phyloP scores from a whole-genome alignment of 2,329 filamentous ascomycete genomes.

The Phaeosphaeriaceae sp. region DNA sequence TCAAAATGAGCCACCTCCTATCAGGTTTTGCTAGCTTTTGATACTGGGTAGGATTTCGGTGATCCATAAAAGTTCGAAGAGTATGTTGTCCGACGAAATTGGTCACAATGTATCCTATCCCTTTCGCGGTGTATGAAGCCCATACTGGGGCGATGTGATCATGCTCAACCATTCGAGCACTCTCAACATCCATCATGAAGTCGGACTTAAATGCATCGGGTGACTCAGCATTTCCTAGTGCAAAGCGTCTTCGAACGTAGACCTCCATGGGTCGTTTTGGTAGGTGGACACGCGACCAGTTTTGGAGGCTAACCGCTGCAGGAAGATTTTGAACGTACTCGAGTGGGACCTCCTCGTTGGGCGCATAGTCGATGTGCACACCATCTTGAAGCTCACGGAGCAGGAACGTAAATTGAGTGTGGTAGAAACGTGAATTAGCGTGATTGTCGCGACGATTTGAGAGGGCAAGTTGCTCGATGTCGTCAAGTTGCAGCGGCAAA shows the following conservation, averaged over 20 bases:
- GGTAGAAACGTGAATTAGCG: constrained; percentile 72
- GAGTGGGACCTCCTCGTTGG: constrained; percentile 72
- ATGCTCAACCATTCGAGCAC: constrained; percentile 65
- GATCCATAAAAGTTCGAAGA: constrained; percentile 70
- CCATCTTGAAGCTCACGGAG: constrained; percentile 67
- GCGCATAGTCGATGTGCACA: constrained; percentile 67
- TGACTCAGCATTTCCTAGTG: constrained; percentile 52
- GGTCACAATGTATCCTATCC: constrained; percentile 69
- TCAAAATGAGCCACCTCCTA: constrained; percentile 66
- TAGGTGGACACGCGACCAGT: constrained; percentile 68
- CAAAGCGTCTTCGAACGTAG: constrained; percentile 65
- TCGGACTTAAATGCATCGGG: constrained; percentile 48
- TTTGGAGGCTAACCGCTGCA: constrained; percentile 53
- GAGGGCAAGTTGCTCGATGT: constrained; percentile 68
- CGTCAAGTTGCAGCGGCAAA: constrained; percentile 70
- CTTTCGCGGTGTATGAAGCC: constrained; percentile 72
- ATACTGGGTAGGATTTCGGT: constrained; percentile 64
- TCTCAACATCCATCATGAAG: constrained; percentile 67
- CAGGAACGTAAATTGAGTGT: constrained; percentile 74
- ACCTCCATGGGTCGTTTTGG: constrained; percentile 65
- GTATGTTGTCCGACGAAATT: constrained; percentile 71
- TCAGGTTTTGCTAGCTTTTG: constrained; percentile 67
- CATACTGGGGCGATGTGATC: constrained; percentile 74
- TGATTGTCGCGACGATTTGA: constrained; percentile 65
- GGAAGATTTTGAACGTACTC: constrained; percentile 68